Conservation (phyloP, 169 alveolate species). For the Cryptosporidium parvum region DNA sequence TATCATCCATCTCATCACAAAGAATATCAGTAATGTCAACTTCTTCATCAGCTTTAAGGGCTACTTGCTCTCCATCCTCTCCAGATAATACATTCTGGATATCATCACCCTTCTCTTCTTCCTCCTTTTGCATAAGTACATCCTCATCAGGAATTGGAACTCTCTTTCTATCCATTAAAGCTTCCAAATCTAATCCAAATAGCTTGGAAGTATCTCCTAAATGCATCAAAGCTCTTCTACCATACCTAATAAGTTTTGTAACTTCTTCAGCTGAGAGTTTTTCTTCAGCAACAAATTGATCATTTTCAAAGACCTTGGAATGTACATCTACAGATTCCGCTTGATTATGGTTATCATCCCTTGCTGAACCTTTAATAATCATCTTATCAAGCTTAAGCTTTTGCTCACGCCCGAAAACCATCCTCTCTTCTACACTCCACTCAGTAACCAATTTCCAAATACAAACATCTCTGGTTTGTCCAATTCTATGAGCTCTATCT, state of each 20-base stretch:
- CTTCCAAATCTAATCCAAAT: conserved; percentile 41
- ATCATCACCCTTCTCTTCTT: conserved; percentile 33
- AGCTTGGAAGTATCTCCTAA: conserved; percentile 61
- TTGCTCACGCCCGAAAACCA: conserved; percentile 96
- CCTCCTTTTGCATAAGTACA: conserved; percentile 72
- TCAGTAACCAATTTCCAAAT: conserved; percentile 96
- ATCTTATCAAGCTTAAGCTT: conserved; percentile 88
- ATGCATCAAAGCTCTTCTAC: conserved; percentile 63
- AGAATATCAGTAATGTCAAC: conserved; percentile 69
- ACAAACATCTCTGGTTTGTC: conserved; percentile 97
- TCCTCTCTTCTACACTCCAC: conserved; percentile 98
- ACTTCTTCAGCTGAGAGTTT: conserved; percentile 74
- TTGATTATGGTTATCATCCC: conserved; percentile 72
- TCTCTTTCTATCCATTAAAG: conserved; percentile 64
- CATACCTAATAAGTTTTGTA: conserved; percentile 56
- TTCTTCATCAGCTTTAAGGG: conserved; percentile 52
- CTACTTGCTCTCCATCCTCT: background rate
- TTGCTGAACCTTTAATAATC: conserved; percentile 81
- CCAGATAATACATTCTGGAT: background rate
- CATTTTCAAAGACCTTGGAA: conserved; percentile 56
- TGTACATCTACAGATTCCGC: conserved; percentile 79
- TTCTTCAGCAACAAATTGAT: conserved; percentile 68
- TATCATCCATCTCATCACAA: conserved; percentile 65
- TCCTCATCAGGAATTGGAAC: conserved; percentile 75
- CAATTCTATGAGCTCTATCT: conserved; percentile 99